Percentiles rank a stretch among this genome's conserved stretches.
These are phyloP conservation scores for Trichomonas vaginalis DNA, from an alignment of 208 protist species.

Conservation along the genomic window DNA sequence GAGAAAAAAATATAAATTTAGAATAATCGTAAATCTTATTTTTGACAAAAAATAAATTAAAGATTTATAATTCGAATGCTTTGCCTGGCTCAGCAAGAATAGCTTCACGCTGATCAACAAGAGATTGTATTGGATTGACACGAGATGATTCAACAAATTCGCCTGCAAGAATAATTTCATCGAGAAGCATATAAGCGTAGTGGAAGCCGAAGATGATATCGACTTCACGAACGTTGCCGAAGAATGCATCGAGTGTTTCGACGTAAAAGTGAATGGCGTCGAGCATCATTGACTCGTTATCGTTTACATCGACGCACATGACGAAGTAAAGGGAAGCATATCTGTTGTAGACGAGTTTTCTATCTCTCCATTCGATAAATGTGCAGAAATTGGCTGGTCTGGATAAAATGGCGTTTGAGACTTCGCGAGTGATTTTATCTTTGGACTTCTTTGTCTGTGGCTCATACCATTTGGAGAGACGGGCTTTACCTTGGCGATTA, in stretches of 20 bases:
- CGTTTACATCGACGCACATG: conserved; percentile 25
- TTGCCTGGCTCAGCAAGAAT: not conserved
- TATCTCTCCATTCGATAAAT: not conserved
- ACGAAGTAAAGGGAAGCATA: conserved; percentile 29
- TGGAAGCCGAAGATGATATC: conserved; percentile 29
- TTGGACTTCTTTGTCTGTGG: conserved; percentile 7
- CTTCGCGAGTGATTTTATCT: conserved; percentile 16
- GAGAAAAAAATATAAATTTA: too few relatives aligned
- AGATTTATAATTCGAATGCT: not conserved
- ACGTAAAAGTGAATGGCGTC: conserved; percentile 30
- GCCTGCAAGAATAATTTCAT: conserved; percentile 22
- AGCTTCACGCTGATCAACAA: not conserved
- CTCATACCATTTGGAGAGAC: conserved; percentile 3
- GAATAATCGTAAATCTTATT: too few relatives aligned
- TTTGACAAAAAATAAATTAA: not conserved
- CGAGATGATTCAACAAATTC: conserved; percentile 20
- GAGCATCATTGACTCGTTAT: conserved; percentile 25
- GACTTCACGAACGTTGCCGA: conserved; percentile 25
- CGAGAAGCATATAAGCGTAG: conserved; percentile 18
- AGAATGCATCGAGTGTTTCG: conserved; percentile 28
- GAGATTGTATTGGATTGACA: not conserved
- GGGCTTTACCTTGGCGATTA: not conserved
- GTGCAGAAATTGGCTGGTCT: conserved; percentile 11
- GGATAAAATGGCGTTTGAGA: not conserved
- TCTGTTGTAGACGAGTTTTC: conserved; percentile 5